Conservation (phyloP, 2,329 filamentous ascomycete genomes). For the Zalaria obscura region DNA sequence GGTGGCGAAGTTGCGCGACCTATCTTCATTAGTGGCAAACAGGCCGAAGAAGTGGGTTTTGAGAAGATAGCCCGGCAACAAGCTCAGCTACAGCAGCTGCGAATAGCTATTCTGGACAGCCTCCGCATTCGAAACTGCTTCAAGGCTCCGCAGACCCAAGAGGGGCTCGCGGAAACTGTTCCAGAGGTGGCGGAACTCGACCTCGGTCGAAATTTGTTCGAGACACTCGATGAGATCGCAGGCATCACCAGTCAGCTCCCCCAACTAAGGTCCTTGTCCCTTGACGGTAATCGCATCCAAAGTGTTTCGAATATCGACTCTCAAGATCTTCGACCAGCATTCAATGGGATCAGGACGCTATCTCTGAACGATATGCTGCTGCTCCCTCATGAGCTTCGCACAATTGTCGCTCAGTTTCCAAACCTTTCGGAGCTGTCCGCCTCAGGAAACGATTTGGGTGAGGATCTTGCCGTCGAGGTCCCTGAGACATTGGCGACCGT, state of each 20-base stretch:
- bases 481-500: conserved; percentile 44
- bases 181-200: conserved; percentile 60
- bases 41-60: conserved; percentile 88
- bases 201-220: conserved; percentile 71
- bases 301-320: too few species aligned
- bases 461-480: conserved; percentile 23
- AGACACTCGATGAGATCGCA: conserved; percentile 49
- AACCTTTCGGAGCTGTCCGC: conserved; percentile 37
- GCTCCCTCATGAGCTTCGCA: conserved; percentile 7
- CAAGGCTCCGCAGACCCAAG: conserved; percentile 7
- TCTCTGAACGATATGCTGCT: conserved; percentile 33
- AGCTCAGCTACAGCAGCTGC: conserved; percentile 63
- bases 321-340: not conserved
- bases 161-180: conserved; percentile 41
- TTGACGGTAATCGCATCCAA: too few species aligned
- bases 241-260: conserved; percentile 57
- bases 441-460: conserved; percentile 22
- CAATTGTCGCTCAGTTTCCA: conserved; percentile 37
- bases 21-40: conserved; percentile 64
- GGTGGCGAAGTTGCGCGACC: conserved; percentile 7
- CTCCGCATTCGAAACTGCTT: conserved; percentile 22
- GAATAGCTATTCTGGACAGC: conserved; percentile 69
- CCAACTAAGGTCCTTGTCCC: conserved; percentile 36
- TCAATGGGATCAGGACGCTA: conserved; percentile 25
- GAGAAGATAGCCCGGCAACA: conserved; percentile 78